Evolutionary conservation across 257 asterid genomes (phyloP), one percentile per base, ranked within the genome.

Genomic region (Hygrophila difformis): DNA sequence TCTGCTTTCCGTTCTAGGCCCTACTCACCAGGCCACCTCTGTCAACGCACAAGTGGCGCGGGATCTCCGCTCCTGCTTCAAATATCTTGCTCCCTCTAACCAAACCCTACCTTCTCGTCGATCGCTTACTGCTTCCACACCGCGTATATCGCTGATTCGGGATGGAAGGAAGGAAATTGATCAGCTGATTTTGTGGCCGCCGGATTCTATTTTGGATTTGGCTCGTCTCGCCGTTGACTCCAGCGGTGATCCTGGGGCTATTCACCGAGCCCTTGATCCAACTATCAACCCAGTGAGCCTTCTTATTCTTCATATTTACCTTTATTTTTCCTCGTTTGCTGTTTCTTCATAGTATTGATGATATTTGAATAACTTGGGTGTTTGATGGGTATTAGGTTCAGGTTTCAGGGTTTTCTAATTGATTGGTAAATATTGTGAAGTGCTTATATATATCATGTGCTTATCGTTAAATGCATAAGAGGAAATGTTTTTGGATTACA

Each of bases 151-250:
- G n/a, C n/a, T n/a, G n/a, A n/a, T n/a, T n/a, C n/a, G n/a, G n/a
- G n/a, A n/a, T n/a, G 15, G n/a, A 8, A 52, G 47, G 47, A 50
- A 22, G 22, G 60, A 65, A 10, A 52, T 55, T 5, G 70, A 85
- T 53, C 68, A 70, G 67, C 56, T 74, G 55, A 73, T 88, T 36
- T 53, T 75, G 71, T 81, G 70, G 67, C 94, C 95, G 3, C 97
- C 97, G 16, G 61, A 54, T 45, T 59, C 95, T 0, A 79, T 88
- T 3, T 37, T 84, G 77, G 97, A 88, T 64, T 73, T 88, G 45
- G 95, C 87, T 57, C 88, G 94, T 9, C 76, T 88, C 4, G 81
- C 93, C 8, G 40, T 81, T 37, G 95, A 88, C 49, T 88, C 95
- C 0, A 93, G 97, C 12, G 85, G 62, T 41, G 91, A 88, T 18